Percentiles rank a stretch among this genome's conserved stretches.
Evolutionary conservation across 78 protist species (phyloP).

Genomic region (Bigelowiella natans): DNA sequence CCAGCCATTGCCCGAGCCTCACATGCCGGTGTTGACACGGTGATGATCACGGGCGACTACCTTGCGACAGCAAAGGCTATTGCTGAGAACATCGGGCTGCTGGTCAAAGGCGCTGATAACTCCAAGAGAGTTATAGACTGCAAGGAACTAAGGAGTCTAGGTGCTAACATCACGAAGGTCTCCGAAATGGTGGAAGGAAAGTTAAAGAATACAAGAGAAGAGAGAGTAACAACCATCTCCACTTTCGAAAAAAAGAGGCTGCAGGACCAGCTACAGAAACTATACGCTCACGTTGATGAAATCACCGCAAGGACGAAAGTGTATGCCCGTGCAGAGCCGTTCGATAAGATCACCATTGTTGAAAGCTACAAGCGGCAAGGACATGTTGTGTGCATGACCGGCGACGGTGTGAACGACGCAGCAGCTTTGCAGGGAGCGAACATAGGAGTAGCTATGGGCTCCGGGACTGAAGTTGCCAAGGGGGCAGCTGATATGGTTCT

Average conservation of each 20-base stretch:
- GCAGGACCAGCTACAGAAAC: neutral
- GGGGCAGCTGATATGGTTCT: slow-evolving; percentile 87
- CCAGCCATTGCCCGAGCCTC: neutral
- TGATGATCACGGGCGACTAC: slow-evolving; percentile 96
- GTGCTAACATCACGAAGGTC: too few relatives aligned
- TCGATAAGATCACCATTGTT: slow-evolving; percentile 79
- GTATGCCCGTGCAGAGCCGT: slow-evolving; percentile 85
- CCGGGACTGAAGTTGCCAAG: slow-evolving; percentile 83
- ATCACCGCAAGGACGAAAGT: slow-evolving; percentile 25
- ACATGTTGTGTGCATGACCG: slow-evolving; percentile 77
- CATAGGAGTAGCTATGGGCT: slow-evolving; percentile 47
- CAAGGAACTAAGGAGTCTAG: too few relatives aligned
- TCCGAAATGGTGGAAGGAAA: too few relatives aligned
- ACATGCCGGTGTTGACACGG: neutral
- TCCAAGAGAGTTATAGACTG: neutral
- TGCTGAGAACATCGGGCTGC: slow-evolving; percentile 60
- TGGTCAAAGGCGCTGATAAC: neutral
- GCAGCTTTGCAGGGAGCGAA: slow-evolving; percentile 90
- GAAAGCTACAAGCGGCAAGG: slow-evolving; percentile 52
- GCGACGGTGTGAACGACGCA: slow-evolving; percentile 90
- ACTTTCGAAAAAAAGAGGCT: neutral
- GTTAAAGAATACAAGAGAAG: too few relatives aligned
- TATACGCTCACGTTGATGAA: neutral
- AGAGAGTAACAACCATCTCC: too few relatives aligned
- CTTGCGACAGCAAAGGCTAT: slow-evolving; percentile 87